These are phyloP conservation scores for Aspergillus kassunensis DNA, from an alignment of 495 filamentous ascomycete genomes.

Conservation along the genomic window DNA sequence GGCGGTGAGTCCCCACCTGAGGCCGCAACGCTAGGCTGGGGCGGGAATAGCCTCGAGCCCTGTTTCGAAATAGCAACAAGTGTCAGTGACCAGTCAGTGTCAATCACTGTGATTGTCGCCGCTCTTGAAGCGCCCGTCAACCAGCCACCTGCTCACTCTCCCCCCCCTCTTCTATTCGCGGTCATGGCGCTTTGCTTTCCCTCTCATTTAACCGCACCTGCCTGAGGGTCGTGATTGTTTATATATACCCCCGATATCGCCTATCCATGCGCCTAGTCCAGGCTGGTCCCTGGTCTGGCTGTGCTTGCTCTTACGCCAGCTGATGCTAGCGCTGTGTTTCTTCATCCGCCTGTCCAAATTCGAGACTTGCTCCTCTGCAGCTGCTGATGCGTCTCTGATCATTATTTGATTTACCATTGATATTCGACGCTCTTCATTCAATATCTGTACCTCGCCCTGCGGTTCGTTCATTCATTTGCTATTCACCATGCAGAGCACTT, in stretches of 20 bases:
- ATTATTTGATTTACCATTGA: not conserved
- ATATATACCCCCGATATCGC: slow-evolving; percentile 2
- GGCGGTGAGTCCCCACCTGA: too few relatives aligned
- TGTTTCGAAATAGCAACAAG: slow-evolving; percentile 28
- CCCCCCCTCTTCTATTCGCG: slow-evolving; percentile 11
- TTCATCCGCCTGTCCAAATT: slow-evolving; percentile 3
- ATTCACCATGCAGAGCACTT: slow-evolving; percentile 31
- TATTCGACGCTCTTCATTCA: not conserved
- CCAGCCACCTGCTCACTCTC: slow-evolving; percentile 19
- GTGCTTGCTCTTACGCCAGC: not conserved
- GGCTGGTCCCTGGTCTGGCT: slow-evolving; percentile 20
- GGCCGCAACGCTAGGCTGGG: slow-evolving; percentile 22
- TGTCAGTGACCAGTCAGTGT: too few relatives aligned
- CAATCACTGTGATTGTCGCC: slow-evolving; percentile 7
- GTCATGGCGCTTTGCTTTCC: slow-evolving; percentile 13
- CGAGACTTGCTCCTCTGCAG: not conserved
- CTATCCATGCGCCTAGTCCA: slow-evolving; percentile 15
- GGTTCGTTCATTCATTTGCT: not conserved
- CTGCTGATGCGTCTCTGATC: slow-evolving; percentile 3
- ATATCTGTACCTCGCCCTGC: not conserved
- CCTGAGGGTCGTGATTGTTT: slow-evolving; percentile 2
- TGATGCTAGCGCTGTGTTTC: slow-evolving; percentile 2
- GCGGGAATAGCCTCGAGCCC: slow-evolving; percentile 12
- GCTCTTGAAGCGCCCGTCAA: slow-evolving; percentile 22
- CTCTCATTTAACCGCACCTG: slow-evolving; percentile 1